Conservation (phyloP, 805 yeast genomes). For the Candida odintsovae region DNA sequence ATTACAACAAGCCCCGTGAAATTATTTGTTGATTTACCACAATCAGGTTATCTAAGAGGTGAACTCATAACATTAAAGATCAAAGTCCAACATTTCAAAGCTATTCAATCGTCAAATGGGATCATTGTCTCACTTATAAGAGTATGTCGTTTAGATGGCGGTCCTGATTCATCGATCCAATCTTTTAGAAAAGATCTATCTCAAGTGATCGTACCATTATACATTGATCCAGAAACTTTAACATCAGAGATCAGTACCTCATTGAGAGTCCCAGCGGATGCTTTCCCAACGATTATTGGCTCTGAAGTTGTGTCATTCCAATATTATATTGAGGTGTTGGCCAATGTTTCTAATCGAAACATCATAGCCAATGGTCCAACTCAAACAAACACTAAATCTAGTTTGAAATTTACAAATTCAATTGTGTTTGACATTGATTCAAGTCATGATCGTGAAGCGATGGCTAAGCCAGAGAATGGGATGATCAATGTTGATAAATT, state of each 20-base stretch:
- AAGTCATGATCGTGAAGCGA: conserved; percentile 16
- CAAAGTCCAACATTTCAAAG: conserved; percentile 61
- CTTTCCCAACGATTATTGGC: conserved; percentile 77
- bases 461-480: conserved; percentile 20
- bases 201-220: conserved; percentile 71
- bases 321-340: conserved; percentile 76
- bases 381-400: conserved; percentile 22
- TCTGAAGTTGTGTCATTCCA: conserved; percentile 72
- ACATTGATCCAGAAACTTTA: conserved; percentile 63
- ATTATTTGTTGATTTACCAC: conserved; percentile 42
- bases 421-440: conserved; percentile 22
- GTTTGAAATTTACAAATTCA: conserved; percentile 17
- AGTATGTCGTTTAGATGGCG: conserved; percentile 64
- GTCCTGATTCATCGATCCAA: conserved; percentile 43
- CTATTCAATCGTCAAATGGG: conserved; percentile 64
- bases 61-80: conserved; percentile 73
- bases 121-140: conserved; percentile 75
- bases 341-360: conserved; percentile 68
- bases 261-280: conserved; percentile 73
- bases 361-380: conserved; percentile 19
- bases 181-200: conserved; percentile 78
- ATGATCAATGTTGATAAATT: conserved; percentile 77
- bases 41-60: conserved; percentile 72
- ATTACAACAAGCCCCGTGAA: conserved; percentile 25
- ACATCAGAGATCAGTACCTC: conserved; percentile 54